A percentile compares a stretch with the other conserved stretches of the same genome.
Conservation (phyloP, 148 eudicot species). For the Heliosperma pusillum region DNA sequence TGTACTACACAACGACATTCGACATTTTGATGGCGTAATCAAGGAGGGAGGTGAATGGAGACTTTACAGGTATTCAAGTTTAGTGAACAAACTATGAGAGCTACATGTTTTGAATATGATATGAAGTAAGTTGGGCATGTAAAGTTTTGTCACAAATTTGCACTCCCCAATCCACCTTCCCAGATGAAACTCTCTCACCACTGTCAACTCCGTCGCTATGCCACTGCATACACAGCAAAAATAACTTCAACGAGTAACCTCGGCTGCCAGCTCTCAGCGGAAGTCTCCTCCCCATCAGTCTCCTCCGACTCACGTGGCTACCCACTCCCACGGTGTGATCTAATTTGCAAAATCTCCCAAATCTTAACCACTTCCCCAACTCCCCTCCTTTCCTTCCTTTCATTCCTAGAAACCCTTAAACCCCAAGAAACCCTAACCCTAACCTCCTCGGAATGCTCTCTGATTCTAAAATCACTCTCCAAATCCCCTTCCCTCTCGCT, state of each 20-base stretch:
- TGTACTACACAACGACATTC: no score
- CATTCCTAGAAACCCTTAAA: slow-evolving; percentile 37
- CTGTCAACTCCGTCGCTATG: slow-evolving; percentile 48
- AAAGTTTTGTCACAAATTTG: no score
- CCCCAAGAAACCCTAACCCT: slow-evolving; percentile 41
- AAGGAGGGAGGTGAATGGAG: no score
- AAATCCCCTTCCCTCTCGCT: slow-evolving; percentile 51
- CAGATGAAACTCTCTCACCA: slow-evolving; percentile 25
- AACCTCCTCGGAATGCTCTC: slow-evolving; percentile 64
- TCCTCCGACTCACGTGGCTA: slow-evolving; percentile 58
- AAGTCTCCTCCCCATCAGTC: slow-evolving; percentile 46
- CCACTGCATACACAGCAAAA: slow-evolving; percentile 77
- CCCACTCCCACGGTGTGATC: slow-evolving; percentile 80
- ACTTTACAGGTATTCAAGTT: no score
- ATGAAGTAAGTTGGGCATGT: no score
- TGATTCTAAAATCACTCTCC: slow-evolving; percentile 64
- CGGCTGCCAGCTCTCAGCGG: slow-evolving; percentile 53
- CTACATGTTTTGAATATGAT: no score
- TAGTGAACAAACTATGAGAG: no score
- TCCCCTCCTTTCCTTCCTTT: slow-evolving; percentile 7
- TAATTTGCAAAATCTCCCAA: slow-evolving; percentile 56
- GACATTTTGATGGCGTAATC: no score
- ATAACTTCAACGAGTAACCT: slow-evolving; percentile 40
- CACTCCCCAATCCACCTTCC: no score
- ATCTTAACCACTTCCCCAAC: slow-evolving; percentile 33